These are phyloP conservation scores for Eimeria praecox DNA, from an alignment of 169 alveolate species.

Conservation along the genomic window DNA sequence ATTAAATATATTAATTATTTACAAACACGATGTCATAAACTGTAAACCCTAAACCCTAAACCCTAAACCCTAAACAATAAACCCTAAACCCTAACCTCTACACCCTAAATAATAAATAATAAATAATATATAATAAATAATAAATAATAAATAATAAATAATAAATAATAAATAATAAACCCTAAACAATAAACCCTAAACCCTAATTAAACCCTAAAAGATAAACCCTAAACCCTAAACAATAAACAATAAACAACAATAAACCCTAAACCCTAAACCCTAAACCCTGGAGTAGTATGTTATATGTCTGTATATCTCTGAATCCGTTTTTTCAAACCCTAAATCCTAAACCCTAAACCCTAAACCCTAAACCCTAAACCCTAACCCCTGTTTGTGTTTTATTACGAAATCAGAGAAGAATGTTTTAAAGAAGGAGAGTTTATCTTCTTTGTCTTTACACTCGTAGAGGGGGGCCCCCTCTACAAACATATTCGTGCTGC, in stretches of 20 bases:
- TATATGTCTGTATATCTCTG: neutral
- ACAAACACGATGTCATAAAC: constrained; percentile 4
- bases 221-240: no score
- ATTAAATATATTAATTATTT: neutral
- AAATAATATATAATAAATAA: no score
- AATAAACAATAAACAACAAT: no score
- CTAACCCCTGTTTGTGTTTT: neutral
- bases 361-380: constrained; percentile 1
- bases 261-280: neutral
- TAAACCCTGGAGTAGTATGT: neutral
- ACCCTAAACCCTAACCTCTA: no score
- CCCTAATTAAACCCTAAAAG: neutral
- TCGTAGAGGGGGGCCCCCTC: constrained; percentile 72
- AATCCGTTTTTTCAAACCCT: neutral
- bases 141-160: no score
- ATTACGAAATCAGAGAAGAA: neutral
- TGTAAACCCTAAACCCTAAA: constrained; percentile 37
- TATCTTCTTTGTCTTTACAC: constrained; percentile 50
- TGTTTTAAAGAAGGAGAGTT: neutral
- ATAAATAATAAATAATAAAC: no score
- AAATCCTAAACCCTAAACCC: neutral
- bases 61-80: neutral
- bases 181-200: neutral
- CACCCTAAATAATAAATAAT: no score
- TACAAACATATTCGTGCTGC: constrained; percentile 40